phyloP scores from a whole-genome alignment of 2,329 filamentous ascomycete genomes.

The Penicillium paneum region DNA sequence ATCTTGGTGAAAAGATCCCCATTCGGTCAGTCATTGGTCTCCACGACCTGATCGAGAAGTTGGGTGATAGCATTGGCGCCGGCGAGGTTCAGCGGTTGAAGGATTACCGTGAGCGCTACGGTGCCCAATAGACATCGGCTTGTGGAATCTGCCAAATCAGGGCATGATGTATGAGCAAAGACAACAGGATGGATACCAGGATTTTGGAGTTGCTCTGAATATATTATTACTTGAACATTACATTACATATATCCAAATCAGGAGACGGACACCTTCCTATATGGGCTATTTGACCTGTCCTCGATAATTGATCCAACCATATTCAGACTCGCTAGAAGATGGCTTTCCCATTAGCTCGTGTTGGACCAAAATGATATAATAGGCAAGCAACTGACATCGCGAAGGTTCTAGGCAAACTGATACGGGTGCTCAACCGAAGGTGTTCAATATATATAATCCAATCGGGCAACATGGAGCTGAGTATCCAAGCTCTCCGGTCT shows the following conservation, averaged over 20 bases:
- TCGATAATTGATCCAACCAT: neutral
- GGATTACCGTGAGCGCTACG: slow-evolving; percentile 61
- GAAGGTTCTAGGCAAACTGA: slow-evolving; percentile 1
- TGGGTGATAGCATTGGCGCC: slow-evolving; percentile 60
- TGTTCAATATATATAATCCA: slow-evolving; percentile 1
- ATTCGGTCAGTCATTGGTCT: slow-evolving; percentile 70
- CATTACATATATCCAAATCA: neutral
- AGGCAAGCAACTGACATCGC: neutral
- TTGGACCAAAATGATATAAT: neutral
- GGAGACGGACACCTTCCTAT: neutral
- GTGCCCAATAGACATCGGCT: slow-evolving; percentile 32
- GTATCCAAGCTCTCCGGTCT: neutral
- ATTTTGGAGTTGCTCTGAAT: slow-evolving; percentile 9
- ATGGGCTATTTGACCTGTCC: neutral
- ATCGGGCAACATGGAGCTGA: slow-evolving; percentile 13
- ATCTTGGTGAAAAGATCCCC: slow-evolving; percentile 68
- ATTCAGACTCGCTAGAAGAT: neutral
- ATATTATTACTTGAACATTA: slow-evolving; percentile 1
- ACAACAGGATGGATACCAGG: slow-evolving; percentile 24
- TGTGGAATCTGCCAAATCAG: slow-evolving; percentile 1
- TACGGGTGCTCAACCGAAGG: neutral
- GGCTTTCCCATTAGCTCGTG: neutral
- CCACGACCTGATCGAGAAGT: slow-evolving; percentile 73
- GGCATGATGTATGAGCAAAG: slow-evolving; percentile 24
- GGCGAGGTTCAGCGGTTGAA: slow-evolving; percentile 65